These are phyloP conservation scores for Sambucus nigra DNA, from an alignment of 129 eudicot genomes.

Conservation along the genomic window DNA sequence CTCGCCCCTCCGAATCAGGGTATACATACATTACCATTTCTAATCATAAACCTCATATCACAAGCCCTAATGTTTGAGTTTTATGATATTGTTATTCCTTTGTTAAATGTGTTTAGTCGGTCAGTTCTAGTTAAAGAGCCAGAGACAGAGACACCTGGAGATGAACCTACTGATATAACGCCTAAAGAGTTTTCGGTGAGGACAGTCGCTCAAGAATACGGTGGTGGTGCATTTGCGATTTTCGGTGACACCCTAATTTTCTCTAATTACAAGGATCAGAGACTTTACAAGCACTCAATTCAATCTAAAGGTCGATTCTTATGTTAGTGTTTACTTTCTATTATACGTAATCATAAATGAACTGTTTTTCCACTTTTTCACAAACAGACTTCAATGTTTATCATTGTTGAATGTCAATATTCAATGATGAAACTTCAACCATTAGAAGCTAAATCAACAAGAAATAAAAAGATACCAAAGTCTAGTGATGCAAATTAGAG, in stretches of 20 bases:
- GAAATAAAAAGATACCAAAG: too few relatives aligned
- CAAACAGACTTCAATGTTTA: too few relatives aligned
- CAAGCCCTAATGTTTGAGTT: too few relatives aligned
- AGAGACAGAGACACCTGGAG: conserved; percentile 37
- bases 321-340: too few relatives aligned
- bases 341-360: too few relatives aligned
- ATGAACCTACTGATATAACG: conserved; percentile 56
- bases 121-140: conserved; percentile 58
- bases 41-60: not conserved
- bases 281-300: conserved; percentile 69
- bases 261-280: conserved; percentile 88
- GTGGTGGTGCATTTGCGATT: conserved; percentile 82
- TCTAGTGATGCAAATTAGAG: too few relatives aligned
- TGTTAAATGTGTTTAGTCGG: conserved; percentile 46
- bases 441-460: too few relatives aligned
- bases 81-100: too few relatives aligned
- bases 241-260: conserved; percentile 57
- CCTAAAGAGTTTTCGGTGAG: conserved; percentile 80
- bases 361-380: too few relatives aligned
- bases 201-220: conserved; percentile 84
- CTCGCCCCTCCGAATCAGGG: conserved; percentile 93
- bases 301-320: conserved; percentile 47
- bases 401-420: too few relatives aligned
- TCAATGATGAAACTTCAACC: too few relatives aligned
- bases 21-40: conserved; percentile 6